phyloP scores from a whole-genome alignment of 306 rosid species.

The Vigna nakashimae region DNA sequence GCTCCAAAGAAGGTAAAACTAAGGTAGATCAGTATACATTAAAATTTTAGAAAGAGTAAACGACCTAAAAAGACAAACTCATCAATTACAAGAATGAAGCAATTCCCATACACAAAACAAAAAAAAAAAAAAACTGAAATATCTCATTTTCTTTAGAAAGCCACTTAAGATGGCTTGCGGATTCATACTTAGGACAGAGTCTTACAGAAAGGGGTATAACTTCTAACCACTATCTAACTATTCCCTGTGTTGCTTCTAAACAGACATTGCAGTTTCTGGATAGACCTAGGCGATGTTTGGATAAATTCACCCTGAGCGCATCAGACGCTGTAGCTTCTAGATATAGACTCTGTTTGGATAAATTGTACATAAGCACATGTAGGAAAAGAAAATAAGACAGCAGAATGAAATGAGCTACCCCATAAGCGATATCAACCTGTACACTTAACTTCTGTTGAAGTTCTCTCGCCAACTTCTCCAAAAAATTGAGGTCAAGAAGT shows the following conservation, averaged over 20 bases:
- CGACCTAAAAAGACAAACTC: not conserved
- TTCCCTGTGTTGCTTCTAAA: not conserved
- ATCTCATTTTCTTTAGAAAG: too few species aligned
- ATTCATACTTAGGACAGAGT: not conserved
- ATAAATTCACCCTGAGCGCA: not conserved
- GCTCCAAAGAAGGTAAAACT: conserved; percentile 2
- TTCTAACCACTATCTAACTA: conserved; percentile 4
- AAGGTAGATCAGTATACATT: not conserved
- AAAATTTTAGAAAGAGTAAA: not conserved
- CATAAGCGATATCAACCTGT: not conserved
- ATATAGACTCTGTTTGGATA: not conserved
- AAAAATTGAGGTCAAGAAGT: not conserved
- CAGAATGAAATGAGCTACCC: not conserved
- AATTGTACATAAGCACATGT: not conserved
- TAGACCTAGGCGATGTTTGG: not conserved
- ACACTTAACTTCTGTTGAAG: not conserved
- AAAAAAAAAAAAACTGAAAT: not conserved
- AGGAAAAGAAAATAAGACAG: not conserved
- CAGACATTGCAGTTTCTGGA: conserved; percentile 13
- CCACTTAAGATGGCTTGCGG: not conserved
- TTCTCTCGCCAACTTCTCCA: not conserved
- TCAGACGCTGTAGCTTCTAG: conserved; percentile 9
- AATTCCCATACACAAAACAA: not conserved
- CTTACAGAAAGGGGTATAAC: not conserved
- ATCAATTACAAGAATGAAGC: not conserved